Base-by-base conservation (phyloP, 192 early-diverging fungal genomes). In the Diversispora epigaea region DNA sequence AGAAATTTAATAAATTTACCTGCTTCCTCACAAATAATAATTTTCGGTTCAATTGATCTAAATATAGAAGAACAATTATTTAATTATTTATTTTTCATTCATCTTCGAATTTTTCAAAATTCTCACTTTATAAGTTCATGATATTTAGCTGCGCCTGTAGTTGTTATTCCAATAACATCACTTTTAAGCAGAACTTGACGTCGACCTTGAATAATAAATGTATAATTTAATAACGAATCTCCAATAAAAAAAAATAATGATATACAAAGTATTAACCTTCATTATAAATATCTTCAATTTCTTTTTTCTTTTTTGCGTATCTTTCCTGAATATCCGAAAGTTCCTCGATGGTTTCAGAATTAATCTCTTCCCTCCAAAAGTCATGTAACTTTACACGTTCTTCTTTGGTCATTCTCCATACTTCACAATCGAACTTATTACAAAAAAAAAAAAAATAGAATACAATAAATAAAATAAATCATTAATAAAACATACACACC, bases 1-100 rank as follows among this genome's bases (percentile, higher is more conserved):
- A n/a, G 87, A 0, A 85, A 82, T 73, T 88, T 85, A 1, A 88
- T 60, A 25, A 86, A 81, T 71, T 88, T 85, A 8, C 83, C 87
- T 0, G 87, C 87, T 76, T 88, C 87, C 77, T 88, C 87, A 17
- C 81, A 83, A 46, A 88, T 81, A 68, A 88, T 85, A 21, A 88
- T 78, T 14, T 73, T 75, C 10, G 85, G 84, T 39, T 66, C 77
- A 10, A 88, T n/a, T n/a, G n/a, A n/a, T n/a, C n/a, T n/a, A 70
- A 41, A 52, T 52, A 14, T 64, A 58, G 47, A 81, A 76, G 3
- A 86, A 60, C 4, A 86, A 69, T 64, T 82, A 78, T n/a, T n/a
- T n/a, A n/a, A n/a, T n/a, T n/a, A n/a, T n/a, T n/a, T n/a, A 62
- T 88, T 84, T 32, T 86, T 82, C 72, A 86, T 86, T 21, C 83